These are phyloP conservation scores for Fistulinella prunicolor DNA, from an alignment of 768 basidiomycete species.

Conservation along the genomic window DNA sequence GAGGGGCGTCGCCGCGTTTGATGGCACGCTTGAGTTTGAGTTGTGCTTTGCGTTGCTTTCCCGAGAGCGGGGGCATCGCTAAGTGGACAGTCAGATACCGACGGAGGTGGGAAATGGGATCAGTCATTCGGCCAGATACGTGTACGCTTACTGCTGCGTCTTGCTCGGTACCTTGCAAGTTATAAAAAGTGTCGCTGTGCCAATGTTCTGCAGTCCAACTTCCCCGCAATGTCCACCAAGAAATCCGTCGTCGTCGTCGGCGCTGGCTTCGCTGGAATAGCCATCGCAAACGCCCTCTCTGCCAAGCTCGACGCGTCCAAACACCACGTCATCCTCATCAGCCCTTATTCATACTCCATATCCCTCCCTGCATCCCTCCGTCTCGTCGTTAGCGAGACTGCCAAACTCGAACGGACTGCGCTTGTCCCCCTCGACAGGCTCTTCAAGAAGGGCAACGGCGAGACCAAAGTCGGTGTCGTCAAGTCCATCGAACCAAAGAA, in stretches of 20 bases:
- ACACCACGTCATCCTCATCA: conserved; percentile 55
- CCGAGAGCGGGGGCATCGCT: conserved; percentile 41
- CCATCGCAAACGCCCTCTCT: conserved; percentile 47
- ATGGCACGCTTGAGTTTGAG: conserved; percentile 77
- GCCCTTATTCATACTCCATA: conserved; percentile 47
- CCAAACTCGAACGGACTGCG: conserved; percentile 40
- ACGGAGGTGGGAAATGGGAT: too few relatives aligned
- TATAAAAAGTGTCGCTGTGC: neutral
- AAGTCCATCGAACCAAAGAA: conserved; percentile 38
- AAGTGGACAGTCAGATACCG: too few relatives aligned
- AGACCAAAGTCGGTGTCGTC: conserved; percentile 34
- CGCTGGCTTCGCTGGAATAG: conserved; percentile 46
- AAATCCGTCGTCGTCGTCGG: conserved; percentile 55
- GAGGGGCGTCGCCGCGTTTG: conserved; percentile 71
- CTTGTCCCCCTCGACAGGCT: conserved; percentile 52
- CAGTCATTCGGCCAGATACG: too few relatives aligned
- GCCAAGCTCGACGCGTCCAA: conserved; percentile 45
- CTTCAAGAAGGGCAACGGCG: conserved; percentile 46
- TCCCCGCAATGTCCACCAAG: conserved; percentile 12
- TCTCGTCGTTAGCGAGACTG: conserved; percentile 39
- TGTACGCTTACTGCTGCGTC: too few relatives aligned
- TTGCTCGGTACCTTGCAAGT: too few relatives aligned
- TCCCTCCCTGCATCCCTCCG: conserved; percentile 53
- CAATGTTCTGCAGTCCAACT: neutral
- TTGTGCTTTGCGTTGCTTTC: conserved; percentile 68